Percentiles rank a stretch among this genome's conserved stretches.
phyloP scores from a whole-genome alignment of 2,329 filamentous ascomycete species.

The Aspergillus versicolor region DNA sequence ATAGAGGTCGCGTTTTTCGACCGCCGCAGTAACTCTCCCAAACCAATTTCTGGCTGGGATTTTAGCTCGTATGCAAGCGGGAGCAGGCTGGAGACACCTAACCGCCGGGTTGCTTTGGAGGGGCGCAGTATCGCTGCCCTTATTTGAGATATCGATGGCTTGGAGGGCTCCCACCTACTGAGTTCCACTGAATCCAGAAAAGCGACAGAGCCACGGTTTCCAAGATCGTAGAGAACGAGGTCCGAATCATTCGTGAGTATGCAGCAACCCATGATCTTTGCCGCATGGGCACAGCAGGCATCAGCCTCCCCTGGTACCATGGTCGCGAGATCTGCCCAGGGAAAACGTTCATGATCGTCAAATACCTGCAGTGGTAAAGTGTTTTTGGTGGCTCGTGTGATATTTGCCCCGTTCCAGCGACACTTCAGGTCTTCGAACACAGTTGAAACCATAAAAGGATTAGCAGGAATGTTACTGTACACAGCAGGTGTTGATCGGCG shows the following conservation, averaged over 20 bases:
- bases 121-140: conserved; percentile 40
- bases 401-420: conserved; percentile 33
- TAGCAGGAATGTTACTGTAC: conserved; percentile 48
- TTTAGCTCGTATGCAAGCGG: conserved; percentile 43
- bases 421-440: conserved; percentile 69
- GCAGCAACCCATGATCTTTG: conserved; percentile 57
- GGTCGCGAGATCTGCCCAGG: conserved; percentile 42
- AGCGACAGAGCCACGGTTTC: conserved; percentile 59
- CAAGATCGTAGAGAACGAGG: conserved; percentile 72
- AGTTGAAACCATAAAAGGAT: conserved; percentile 73
- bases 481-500: conserved; percentile 24
- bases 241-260: conserved; percentile 85
- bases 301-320: conserved; percentile 86
- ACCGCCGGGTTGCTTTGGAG: conserved; percentile 28
- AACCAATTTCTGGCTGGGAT: conserved; percentile 26
- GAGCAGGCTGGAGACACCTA: conserved; percentile 35
- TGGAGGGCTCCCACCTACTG: conserved; percentile 11
- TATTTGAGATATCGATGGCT: conserved; percentile 22
- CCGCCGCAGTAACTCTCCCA: conserved; percentile 33
- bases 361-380: conserved; percentile 29
- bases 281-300: conserved; percentile 68
- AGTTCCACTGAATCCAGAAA: conserved; percentile 66
- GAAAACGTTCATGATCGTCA: conserved; percentile 18
- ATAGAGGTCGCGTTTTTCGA: conserved; percentile 24
- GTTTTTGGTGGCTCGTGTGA: conserved; percentile 19